Base-by-base conservation (phyloP, 176 grass and related monocot genomes). In the Hsuehochloa calcarea region DNA sequence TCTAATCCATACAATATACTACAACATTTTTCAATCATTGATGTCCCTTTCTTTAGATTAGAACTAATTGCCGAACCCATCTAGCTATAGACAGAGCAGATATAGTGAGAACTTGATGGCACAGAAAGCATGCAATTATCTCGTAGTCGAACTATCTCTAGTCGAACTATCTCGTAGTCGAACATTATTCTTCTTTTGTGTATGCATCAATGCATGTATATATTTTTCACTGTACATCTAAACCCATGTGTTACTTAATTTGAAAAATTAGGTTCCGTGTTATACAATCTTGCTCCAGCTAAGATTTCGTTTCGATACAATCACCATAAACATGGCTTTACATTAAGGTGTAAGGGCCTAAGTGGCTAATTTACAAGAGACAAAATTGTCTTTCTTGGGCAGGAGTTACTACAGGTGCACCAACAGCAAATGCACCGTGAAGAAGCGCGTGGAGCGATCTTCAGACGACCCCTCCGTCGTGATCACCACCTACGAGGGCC, bases 381-480 rank as follows among this genome's bases (percentile, higher is more conserved):
- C 39, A 9, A 51, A 70, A 62, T 38, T 49, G 55, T 1, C 23
- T 62, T 43, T 74, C 34, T 62, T 70, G 72, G 65, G 10, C 87
- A 98, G 96, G 91, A 98, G 93, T 77, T 98, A 98, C 88, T 98
- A 95, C 56, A 83, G 89, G 41, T 98, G 96, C 89, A 98, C 93
- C 39, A 98, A 87, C 80, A 89, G 70, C 85, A 92, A 89, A 16
- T 98, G 96, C 91, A 91, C 86, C 0, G 96, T 98, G 80, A 98
- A 98, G 88, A 98, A 98, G 69, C 89, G 93, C 62, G 96, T 98
- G 54, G 96, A 98, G 85, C 61, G 96, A 15, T 98, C 89, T 47
- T 91, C 91, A 0, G 84, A 89, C 15, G 96, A 98, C 45, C 91
- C 89, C 0, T 81, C 89, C 46, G 85, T 95, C 14, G 96, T 98